These are phyloP conservation scores for Gymnopilus junonius DNA, from an alignment of 768 basidiomycete species.

Conservation along the genomic window DNA sequence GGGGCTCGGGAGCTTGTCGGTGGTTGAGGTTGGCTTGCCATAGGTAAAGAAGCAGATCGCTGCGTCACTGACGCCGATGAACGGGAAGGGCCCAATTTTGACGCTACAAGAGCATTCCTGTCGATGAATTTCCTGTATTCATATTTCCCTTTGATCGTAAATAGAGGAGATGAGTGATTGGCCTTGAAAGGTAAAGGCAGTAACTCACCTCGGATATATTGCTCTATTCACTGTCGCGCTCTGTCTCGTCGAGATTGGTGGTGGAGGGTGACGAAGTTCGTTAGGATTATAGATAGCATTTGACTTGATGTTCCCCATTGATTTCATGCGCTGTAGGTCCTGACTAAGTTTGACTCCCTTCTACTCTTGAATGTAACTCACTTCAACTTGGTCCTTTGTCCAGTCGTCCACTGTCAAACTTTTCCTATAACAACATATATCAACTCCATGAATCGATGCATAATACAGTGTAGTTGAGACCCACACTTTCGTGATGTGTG, in stretches of 20 bases:
- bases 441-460: background rate
- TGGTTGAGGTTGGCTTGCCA: slow-evolving; percentile 6
- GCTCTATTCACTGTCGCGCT: slow-evolving; percentile 92
- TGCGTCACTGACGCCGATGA: slow-evolving; percentile 34
- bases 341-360: slow-evolving; percentile 6
- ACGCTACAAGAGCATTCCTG: slow-evolving; percentile 48
- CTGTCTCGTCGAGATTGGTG: slow-evolving; percentile 78
- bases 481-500: slow-evolving; percentile 93
- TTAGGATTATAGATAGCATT: slow-evolving; percentile 85
- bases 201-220: slow-evolving; percentile 81
- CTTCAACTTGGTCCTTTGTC: slow-evolving; percentile 89
- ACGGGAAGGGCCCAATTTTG: slow-evolving; percentile 50
- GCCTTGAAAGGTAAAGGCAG: background rate
- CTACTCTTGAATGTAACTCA: slow-evolving; percentile 37
- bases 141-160: slow-evolving; percentile 71
- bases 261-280: slow-evolving; percentile 81
- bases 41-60: slow-evolving; percentile 19
- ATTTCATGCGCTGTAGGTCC: slow-evolving; percentile 66
- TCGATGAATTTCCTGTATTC: slow-evolving; percentile 74
- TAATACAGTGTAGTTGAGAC: slow-evolving; percentile 24
- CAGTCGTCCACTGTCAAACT: slow-evolving; percentile 88
- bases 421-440: slow-evolving; percentile 56
- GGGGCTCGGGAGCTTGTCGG: slow-evolving; percentile 4
- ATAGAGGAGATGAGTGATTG: slow-evolving; percentile 1
- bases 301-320: slow-evolving; percentile 80